These are phyloP conservation scores for Talaromyces funiculosus DNA, from an alignment of 2,329 filamentous ascomycete species.

Conservation along the genomic window DNA sequence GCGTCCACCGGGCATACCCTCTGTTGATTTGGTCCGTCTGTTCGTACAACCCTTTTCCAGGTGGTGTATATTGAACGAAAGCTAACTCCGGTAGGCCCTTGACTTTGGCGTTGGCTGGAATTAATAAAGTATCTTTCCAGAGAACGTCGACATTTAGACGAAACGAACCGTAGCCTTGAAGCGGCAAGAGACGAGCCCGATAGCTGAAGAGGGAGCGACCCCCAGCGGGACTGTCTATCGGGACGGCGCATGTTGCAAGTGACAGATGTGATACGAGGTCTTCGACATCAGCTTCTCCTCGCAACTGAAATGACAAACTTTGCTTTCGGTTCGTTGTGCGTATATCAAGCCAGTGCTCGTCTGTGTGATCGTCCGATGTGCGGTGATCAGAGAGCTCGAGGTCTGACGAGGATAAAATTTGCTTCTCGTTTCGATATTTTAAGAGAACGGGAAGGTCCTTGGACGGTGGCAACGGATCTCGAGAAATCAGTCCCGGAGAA, in stretches of 20 bases:
- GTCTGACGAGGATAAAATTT: not conserved
- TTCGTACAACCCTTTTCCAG: constrained; percentile 15
- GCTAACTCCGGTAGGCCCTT: constrained; percentile 15
- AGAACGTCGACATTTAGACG: constrained; percentile 27
- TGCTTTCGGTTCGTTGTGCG: constrained; percentile 15
- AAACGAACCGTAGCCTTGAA: constrained; percentile 19
- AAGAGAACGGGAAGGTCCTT: constrained; percentile 8
- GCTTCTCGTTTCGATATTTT: constrained; percentile 9
- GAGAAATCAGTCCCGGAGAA: not conserved
- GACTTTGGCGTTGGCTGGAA: constrained; percentile 17
- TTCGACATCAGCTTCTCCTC: constrained; percentile 16
- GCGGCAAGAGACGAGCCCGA: constrained; percentile 24
- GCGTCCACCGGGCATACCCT: constrained; percentile 23
- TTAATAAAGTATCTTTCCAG: constrained; percentile 32
- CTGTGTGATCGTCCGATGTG: not conserved
- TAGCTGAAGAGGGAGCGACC: constrained; percentile 25
- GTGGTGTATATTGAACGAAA: constrained; percentile 28
- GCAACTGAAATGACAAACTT: constrained; percentile 18
- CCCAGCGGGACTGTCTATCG: constrained; percentile 23
- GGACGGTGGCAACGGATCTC: not conserved
- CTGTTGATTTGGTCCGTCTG: constrained; percentile 1
- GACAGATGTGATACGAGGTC: constrained; percentile 22
- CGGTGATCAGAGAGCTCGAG: not conserved
- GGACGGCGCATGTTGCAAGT: constrained; percentile 18
- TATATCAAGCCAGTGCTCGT: constrained; percentile 21